Evolutionary conservation across 2,329 filamentous ascomycete genomes (phyloP), one percentile per base, ranked within the genome.

Genomic region (Cyphellophora attinorum): DNA sequence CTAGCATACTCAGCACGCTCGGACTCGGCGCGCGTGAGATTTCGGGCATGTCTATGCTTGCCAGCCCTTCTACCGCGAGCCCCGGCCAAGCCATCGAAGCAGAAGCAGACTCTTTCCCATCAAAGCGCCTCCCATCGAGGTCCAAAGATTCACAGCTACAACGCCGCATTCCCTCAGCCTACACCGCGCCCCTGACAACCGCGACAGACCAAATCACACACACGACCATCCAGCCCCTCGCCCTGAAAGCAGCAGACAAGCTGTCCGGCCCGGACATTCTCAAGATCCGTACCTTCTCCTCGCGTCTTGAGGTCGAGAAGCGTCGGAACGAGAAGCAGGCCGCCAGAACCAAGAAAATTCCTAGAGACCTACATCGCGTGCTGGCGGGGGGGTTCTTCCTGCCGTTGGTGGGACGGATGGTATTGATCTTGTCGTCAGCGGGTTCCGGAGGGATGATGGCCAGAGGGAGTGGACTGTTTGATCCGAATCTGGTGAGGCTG

Each of bases 211-310:
- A 68, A 6, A 66, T 95, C 31, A 78, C 81, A 4, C 72, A 77
- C 16, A 66, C 69, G 1, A 84, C 94, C 50, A 76, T 96, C 13
- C 76, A 79, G 11, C 91, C 91, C 0, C 64, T 96, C 35, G 86
- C 89, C 1, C 79, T 84, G 23, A 68, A 76, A 38, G 85, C 88
- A 2, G 88, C 86, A 27, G 86, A 95, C 52, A 69, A 79, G 14
- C 68, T 77, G 5, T 80, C 81, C 0, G 86, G 89, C 0, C 88
- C 91, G 0, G 77, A 86, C 46, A 74, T 81, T 5, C 74, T 98
- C 29, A 96, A 96, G 61, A 74, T 96, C 14, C 78, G 85, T 17
- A 93, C 81, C 2, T 94, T 96, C 59, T 89, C 81, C 8, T 84
- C 82, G 0, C 77, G 82, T 11, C 76, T 88, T 56, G 68, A 74